Percentiles rank a stretch among this genome's conserved stretches.
Evolutionary conservation across 768 basidiomycete species (phyloP).

Genomic region (Suillus ampliporus): DNA sequence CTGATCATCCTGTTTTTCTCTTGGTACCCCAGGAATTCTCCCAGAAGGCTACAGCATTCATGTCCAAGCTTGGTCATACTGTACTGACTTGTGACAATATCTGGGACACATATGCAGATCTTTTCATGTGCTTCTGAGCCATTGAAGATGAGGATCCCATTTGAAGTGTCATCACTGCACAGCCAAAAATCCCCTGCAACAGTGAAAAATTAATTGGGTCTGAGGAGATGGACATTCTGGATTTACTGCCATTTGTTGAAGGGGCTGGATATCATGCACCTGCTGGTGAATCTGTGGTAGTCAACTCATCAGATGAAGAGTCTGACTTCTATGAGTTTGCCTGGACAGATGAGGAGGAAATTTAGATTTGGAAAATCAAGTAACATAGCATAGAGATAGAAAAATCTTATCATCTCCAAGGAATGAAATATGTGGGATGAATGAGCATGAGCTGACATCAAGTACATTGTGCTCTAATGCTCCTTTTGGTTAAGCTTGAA

Average conservation of each 20-base stretch:
- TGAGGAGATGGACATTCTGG: not conserved
- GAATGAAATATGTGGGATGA: no score
- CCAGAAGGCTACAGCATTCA: not conserved
- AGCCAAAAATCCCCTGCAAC: not conserved
- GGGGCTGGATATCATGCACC: not conserved
- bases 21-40: slow-evolving; percentile 1
- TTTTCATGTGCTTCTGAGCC: not conserved
- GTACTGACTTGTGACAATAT: not conserved
- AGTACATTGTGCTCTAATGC: no score
- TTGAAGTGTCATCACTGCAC: not conserved
- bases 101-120: not conserved
- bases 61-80: not conserved
- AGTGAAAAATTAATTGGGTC: not conserved
- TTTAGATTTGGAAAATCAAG: no score
- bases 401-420: no score
- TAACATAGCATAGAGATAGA: no score
- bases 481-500: no score
- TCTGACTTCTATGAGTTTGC: not conserved
- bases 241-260: not conserved
- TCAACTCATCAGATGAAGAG: slow-evolving; percentile 1
- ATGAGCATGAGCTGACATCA: no score
- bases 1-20: not conserved
- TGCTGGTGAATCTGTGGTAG: no score
- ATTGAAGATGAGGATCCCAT: not conserved
- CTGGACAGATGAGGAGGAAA: not conserved